These are phyloP conservation scores for Cornus controversa DNA, from an alignment of 148 eudicot species.

Conservation along the genomic window DNA sequence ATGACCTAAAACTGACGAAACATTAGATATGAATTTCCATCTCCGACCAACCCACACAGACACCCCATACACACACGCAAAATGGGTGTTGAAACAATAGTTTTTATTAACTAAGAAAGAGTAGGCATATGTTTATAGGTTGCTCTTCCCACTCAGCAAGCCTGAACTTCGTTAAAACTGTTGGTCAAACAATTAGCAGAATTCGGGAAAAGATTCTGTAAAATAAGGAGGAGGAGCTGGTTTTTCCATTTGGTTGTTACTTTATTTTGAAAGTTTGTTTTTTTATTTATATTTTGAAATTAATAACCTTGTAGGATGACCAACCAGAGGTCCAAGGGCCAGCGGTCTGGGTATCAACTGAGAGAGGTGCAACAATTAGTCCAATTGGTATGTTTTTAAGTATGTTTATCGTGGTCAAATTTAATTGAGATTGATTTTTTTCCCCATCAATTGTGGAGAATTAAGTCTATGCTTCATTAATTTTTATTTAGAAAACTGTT, in stretches of 20 bases:
- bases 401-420: background rate
- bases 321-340: slow-evolving; percentile 97
- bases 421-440: background rate
- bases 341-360: slow-evolving; percentile 85
- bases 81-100: background rate
- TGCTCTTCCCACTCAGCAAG: background rate
- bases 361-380: slow-evolving; percentile 83
- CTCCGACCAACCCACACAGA: background rate
- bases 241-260: slow-evolving; percentile 1
- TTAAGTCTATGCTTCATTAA: background rate
- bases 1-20: background rate
- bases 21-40: background rate
- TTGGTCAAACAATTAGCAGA: background rate
- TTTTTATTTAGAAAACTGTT: background rate
- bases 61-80: too few relatives aligned
- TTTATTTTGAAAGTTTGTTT: background rate
- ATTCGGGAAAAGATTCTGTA: background rate
- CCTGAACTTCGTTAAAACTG: background rate
- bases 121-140: background rate
- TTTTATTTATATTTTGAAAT: background rate
- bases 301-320: slow-evolving; percentile 54
- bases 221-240: background rate
- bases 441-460: background rate
- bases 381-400: slow-evolving; percentile 69
- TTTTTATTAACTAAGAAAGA: background rate